Base-by-base conservation (phyloP, 208 protist genomes). In the Acanthamoeba rhysodes region DNA sequence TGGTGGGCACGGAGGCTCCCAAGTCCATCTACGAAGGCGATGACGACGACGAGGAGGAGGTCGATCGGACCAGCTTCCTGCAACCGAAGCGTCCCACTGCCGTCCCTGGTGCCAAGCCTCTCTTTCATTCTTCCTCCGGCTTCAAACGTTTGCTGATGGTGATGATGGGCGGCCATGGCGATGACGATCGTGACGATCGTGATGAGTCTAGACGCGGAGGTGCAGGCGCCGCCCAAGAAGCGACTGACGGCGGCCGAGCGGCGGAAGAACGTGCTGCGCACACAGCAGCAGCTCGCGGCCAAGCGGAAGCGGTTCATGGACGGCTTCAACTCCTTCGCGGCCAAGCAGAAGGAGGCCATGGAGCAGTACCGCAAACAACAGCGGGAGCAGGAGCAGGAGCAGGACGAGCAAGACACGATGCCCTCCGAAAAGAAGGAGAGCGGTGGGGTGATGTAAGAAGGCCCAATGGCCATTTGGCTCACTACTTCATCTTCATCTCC, bases 281-380 rank as follows among this genome's bases (percentile, higher is more conserved):
- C 76, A 24, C 34, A 59, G 45, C 76, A 85, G 41, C 37, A 62
- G 45, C 48, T 85, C 9, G 76, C 76, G 10, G 76, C 37, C 27
- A 85, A 59, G 45, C 34, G 48, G 27, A 85, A 85, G 48, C 76
- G 76, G 5, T 85, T 85, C 27, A 53, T 85, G 76, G 76, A 85
- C 27, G 76, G 48, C 76, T 85, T 85, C 48, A 59, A 27, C 27
- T 85, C 76, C 22, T 85, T 85, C n/a, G 48, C 76, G 9, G 37
- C 74, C 45, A 50, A 34, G 45, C 76, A 85, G 5, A 53, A 14
- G 76, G 76, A 85, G 45, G 76, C 76, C 22, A 24, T 57, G 27
- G 45, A 85, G 76, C 76, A 32, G 41, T 32, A 59, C 1, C 37
- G 55, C 10, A 32, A 34, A 5, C 8, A 45, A 1, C n/a, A 29